Conservation (phyloP, 2,329 filamentous ascomycete species). For the Chaetomium sp. region DNA sequence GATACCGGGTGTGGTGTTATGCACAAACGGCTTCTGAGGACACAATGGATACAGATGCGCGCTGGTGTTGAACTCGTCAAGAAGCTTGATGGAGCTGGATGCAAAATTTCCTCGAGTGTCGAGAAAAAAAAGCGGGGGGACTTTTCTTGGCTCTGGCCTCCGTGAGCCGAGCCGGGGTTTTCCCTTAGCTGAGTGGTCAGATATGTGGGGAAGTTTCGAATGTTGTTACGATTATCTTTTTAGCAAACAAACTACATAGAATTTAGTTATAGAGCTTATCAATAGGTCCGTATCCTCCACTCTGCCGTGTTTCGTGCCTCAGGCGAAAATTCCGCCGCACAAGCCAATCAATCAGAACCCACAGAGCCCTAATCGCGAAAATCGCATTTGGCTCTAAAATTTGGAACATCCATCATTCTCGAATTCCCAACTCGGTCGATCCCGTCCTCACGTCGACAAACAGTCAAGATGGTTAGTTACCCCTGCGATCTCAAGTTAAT, state of each 20-base stretch:
- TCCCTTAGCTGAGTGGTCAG: conserved; percentile 15
- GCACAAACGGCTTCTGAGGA: conserved; percentile 9
- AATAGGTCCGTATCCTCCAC: background rate
- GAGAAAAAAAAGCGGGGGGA: conserved; percentile 22
- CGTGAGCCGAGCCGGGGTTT: conserved; percentile 15
- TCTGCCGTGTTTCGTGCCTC: conserved; percentile 12
- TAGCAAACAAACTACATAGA: background rate
- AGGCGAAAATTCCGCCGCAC: conserved; percentile 18
- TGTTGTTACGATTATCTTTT: background rate
- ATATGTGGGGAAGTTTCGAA: background rate
- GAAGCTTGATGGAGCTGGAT: conserved; percentile 24
- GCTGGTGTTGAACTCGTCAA: conserved; percentile 18
- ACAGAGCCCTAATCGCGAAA: conserved; percentile 28
- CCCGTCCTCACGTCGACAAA: conserved; percentile 45
- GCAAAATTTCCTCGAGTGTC: conserved; percentile 25
- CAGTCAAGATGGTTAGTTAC: conserved; percentile 48
- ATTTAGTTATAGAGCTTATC: conserved; percentile 5
- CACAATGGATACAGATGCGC: conserved; percentile 23
- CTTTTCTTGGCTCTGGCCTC: conserved; percentile 6
- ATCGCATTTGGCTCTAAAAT: conserved; percentile 26
- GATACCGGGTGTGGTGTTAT: conserved; percentile 6
- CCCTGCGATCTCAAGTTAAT: conserved; percentile 13
- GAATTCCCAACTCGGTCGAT: conserved; percentile 46
- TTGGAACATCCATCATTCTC: conserved; percentile 33
- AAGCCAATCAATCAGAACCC: conserved; percentile 22